Percentiles rank a stretch among this genome's conserved stretches.
phyloP scores from a whole-genome alignment of 495 filamentous ascomycete genomes.

The Penicillium atrosanguineum region DNA sequence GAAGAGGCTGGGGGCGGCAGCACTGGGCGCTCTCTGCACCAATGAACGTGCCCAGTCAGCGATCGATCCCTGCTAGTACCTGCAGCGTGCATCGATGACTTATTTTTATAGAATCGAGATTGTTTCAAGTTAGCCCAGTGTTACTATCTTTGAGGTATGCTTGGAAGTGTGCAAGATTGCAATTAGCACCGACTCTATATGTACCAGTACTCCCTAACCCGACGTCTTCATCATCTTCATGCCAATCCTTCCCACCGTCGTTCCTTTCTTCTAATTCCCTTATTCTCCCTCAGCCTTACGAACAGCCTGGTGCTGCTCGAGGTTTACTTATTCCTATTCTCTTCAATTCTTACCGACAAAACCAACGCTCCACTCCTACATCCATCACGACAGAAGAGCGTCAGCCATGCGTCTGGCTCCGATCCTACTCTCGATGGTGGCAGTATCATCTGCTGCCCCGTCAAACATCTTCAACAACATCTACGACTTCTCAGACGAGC shows the following conservation, averaged over 20 bases:
- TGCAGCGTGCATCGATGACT: constrained; percentile 25
- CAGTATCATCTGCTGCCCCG: constrained; percentile 36
- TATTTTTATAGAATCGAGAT: constrained; percentile 23
- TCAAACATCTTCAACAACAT: constrained; percentile 30
- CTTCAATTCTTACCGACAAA: background rate
- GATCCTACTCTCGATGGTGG: constrained; percentile 29
- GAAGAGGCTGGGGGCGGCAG: constrained; percentile 17
- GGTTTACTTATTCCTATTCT: constrained; percentile 3
- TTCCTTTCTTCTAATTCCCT: constrained; percentile 12
- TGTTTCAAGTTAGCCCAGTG: constrained; percentile 25
- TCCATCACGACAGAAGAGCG: constrained; percentile 4
- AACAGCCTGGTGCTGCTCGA: constrained; percentile 17
- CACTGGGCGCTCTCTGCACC: constrained; percentile 18
- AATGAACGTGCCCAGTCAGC: constrained; percentile 16
- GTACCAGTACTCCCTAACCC: constrained; percentile 13
- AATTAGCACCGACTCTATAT: constrained; percentile 23
- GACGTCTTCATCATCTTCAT: constrained; percentile 12
- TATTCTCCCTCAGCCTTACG: constrained; percentile 1
- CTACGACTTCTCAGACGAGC: constrained; percentile 38
- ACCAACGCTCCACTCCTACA: background rate
- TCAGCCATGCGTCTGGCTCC: constrained; percentile 31
- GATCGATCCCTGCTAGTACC: constrained; percentile 25
- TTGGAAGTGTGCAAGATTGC: constrained; percentile 6
- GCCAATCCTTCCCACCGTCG: constrained; percentile 9
- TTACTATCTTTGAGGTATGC: constrained; percentile 25